Evolutionary conservation across 2,329 filamentous ascomycete genomes (phyloP).

Genomic region (Drechslerella dactyloides): DNA sequence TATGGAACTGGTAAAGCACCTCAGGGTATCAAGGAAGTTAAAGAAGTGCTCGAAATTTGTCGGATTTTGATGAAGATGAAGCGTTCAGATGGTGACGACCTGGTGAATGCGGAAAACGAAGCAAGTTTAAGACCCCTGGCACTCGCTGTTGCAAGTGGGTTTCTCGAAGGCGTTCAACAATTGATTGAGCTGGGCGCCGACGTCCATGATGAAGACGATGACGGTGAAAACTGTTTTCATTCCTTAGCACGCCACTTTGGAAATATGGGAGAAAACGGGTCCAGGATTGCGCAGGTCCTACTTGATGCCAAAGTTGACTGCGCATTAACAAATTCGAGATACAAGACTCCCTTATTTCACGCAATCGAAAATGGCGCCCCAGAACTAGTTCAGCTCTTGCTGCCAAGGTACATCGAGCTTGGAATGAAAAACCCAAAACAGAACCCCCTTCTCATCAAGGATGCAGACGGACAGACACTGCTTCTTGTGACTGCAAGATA

Average conservation of each 20-base stretch:
- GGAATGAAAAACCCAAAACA: too few species aligned
- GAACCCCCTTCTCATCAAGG: too few species aligned
- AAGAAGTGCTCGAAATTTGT: slow-evolving; percentile 15
- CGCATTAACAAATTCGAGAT: background rate
- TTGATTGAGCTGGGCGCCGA: slow-evolving; percentile 18
- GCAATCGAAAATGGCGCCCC: background rate
- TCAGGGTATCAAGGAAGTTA: background rate
- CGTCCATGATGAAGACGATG: slow-evolving; percentile 17
- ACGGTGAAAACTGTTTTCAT: slow-evolving; percentile 14
- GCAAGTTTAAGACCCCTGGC: slow-evolving; percentile 9
- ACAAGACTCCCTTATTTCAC: background rate
- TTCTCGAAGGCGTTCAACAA: slow-evolving; percentile 16
- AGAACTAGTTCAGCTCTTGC: slow-evolving; percentile 13
- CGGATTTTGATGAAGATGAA: slow-evolving; percentile 27
- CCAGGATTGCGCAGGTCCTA: slow-evolving; percentile 12
- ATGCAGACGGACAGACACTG: too few species aligned
- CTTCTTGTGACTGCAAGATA: too few species aligned
- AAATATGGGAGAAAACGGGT: background rate
- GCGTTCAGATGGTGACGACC: background rate
- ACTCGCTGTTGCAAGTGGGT: slow-evolving; percentile 15
- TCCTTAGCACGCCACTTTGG: background rate
- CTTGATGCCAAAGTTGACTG: slow-evolving; percentile 18
- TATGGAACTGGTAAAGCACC: background rate
- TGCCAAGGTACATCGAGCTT: background rate
- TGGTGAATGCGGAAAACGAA: slow-evolving; percentile 18